These are phyloP conservation scores for Botrytis byssoidea DNA, from an alignment of 2,329 filamentous ascomycete species.

Conservation along the genomic window DNA sequence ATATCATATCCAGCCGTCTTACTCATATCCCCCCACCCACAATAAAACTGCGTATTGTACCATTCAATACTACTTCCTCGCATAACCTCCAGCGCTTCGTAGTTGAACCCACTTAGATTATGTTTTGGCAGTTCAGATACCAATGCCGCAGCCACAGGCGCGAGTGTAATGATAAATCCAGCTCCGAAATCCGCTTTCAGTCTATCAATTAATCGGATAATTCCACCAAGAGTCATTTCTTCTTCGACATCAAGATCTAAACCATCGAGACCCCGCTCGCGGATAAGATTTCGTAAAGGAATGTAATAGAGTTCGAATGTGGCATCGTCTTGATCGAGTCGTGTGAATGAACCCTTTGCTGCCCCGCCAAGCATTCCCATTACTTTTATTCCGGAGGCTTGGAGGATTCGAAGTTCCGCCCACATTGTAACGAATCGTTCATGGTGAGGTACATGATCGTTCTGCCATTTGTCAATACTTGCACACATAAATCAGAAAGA, in stretches of 20 bases:
- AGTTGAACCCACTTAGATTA: slow-evolving; percentile 80
- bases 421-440: slow-evolving; percentile 70
- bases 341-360: slow-evolving; percentile 68
- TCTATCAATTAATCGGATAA: slow-evolving; percentile 65
- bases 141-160: slow-evolving; percentile 76
- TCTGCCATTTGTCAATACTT: slow-evolving; percentile 59
- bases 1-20: slow-evolving; percentile 49
- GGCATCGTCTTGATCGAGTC: slow-evolving; percentile 54
- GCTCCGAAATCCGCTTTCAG: slow-evolving; percentile 67
- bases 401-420: slow-evolving; percentile 71
- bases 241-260: slow-evolving; percentile 82
- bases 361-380: slow-evolving; percentile 87
- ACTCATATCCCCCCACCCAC: slow-evolving; percentile 61
- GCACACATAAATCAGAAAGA: slow-evolving; percentile 61
- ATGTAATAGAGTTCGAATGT: slow-evolving; percentile 72
- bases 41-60: slow-evolving; percentile 95
- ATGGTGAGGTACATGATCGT: slow-evolving; percentile 72
- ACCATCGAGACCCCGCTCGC: slow-evolving; percentile 61
- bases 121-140: slow-evolving; percentile 53
- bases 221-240: slow-evolving; percentile 62
- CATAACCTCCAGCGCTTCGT: slow-evolving; percentile 68
- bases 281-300: slow-evolving; percentile 65
- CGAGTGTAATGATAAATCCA: slow-evolving; percentile 73
- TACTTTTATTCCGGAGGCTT: slow-evolving; percentile 72
- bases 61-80: slow-evolving; percentile 68